These are phyloP conservation scores for Takashimella tepidaria DNA, from an alignment of 1,284 basidiomycete species.

Conservation along the genomic window DNA sequence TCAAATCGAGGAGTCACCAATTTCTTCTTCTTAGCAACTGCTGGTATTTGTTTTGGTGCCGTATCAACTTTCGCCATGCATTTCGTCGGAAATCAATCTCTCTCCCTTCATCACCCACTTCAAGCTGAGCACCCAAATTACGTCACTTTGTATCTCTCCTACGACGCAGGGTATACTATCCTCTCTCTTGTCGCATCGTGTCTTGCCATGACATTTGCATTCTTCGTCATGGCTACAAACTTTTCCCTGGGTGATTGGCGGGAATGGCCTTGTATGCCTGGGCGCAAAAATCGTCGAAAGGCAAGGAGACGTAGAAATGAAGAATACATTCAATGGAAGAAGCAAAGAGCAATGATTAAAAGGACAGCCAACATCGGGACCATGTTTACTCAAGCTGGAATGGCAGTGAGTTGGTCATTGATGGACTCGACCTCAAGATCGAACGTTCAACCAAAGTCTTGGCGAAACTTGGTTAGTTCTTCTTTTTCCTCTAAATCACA, in stretches of 20 bases:
- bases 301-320: conserved; percentile 12
- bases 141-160: conserved; percentile 40
- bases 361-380: conserved; percentile 19
- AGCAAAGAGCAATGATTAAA: conserved; percentile 20
- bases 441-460: background rate
- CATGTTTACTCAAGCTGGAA: conserved; percentile 27
- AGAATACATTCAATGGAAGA: conserved; percentile 34
- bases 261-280: conserved; percentile 28
- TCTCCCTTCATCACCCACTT: conserved; percentile 43
- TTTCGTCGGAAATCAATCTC: conserved; percentile 50
- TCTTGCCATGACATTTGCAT: conserved; percentile 48
- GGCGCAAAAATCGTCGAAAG: conserved; percentile 1
- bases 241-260: conserved; percentile 16
- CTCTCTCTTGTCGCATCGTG: conserved; percentile 48
- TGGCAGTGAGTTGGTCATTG: conserved; percentile 34
- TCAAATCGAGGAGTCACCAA: conserved; percentile 47
- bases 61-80: conserved; percentile 50
- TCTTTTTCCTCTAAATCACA: background rate
- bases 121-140: conserved; percentile 14
- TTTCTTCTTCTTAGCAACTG: conserved; percentile 42
- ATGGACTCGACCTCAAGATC: conserved; percentile 13
- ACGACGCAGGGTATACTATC: conserved; percentile 48
- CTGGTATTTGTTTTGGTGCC: conserved; percentile 48
- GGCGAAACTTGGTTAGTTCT: conserved; percentile 7
- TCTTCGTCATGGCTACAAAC: conserved; percentile 50